These are phyloP conservation scores for Cytospora chrysosperma DNA, from an alignment of 2,329 filamentous ascomycete genomes.

Conservation along the genomic window DNA sequence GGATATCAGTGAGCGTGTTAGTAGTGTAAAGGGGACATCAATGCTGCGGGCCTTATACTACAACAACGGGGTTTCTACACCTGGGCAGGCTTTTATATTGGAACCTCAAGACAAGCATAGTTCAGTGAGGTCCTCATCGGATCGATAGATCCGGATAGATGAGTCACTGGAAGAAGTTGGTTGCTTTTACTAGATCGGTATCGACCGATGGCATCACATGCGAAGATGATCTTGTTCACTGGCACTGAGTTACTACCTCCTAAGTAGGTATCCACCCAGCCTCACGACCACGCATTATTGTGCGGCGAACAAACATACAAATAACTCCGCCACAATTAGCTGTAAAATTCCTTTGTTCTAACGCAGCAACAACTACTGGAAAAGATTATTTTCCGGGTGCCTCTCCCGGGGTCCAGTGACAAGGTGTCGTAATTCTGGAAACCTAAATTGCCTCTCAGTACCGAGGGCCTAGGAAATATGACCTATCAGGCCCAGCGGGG, in stretches of 20 bases:
- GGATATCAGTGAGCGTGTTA: background rate
- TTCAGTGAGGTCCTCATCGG: conserved; percentile 2
- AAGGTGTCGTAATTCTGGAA: background rate
- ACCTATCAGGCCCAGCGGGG: background rate
- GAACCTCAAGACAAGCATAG: background rate
- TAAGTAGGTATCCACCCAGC: too few relatives aligned
- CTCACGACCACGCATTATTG: background rate
- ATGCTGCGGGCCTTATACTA: background rate
- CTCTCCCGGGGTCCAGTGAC: background rate
- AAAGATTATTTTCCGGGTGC: background rate
- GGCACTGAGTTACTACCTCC: too few relatives aligned
- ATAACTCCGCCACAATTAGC: background rate
- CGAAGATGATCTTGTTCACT: too few relatives aligned
- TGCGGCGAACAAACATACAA: background rate
- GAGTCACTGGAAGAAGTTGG: conserved; percentile 9
- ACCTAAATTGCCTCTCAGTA: background rate
- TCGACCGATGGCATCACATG: conserved; percentile 2
- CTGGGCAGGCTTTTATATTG: background rate
- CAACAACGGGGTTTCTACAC: background rate
- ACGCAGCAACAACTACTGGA: background rate
- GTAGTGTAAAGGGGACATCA: background rate
- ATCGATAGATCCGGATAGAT: background rate
- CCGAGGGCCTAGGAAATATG: background rate
- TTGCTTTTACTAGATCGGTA: background rate
- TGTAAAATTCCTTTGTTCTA: background rate